Conservation (phyloP, 2,329 filamentous ascomycete genomes). For the Penicillium sp. region DNA sequence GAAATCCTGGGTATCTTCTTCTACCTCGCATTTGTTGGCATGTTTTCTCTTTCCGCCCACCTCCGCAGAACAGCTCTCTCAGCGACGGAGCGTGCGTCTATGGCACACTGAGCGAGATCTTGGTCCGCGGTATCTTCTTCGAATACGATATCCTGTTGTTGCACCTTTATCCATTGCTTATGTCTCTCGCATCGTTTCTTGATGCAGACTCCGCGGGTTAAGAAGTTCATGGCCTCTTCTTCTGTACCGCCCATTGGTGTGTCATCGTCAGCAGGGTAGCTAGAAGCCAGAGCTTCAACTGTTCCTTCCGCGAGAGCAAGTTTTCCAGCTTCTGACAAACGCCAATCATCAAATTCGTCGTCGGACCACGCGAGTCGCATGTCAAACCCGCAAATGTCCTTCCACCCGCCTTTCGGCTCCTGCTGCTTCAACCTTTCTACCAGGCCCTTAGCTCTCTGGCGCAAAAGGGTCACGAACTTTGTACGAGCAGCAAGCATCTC, state of each 20-base stretch:
- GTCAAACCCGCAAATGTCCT: constrained; percentile 52
- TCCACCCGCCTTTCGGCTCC: constrained; percentile 47
- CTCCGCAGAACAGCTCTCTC: constrained; percentile 46
- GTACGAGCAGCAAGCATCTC: constrained; percentile 45
- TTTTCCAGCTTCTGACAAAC: constrained; percentile 38
- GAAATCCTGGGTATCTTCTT: not conserved
- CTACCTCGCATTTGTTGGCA: constrained; percentile 16
- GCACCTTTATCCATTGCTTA: constrained; percentile 49
- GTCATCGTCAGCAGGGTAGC: constrained; percentile 33
- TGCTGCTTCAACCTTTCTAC: constrained; percentile 46
- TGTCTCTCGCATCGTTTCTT: constrained; percentile 51
- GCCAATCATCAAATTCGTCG: constrained; percentile 50
- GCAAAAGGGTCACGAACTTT: constrained; percentile 43
- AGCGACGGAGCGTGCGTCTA: constrained; percentile 43
- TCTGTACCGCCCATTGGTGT: constrained; percentile 34
- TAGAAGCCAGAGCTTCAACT: constrained; percentile 31
- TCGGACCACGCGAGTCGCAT: constrained; percentile 49
- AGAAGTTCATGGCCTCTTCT: constrained; percentile 31
- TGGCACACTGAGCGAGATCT: constrained; percentile 41
- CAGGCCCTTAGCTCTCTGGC: constrained; percentile 42
- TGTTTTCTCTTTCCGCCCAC: constrained; percentile 37
- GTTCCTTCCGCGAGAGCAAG: constrained; percentile 41
- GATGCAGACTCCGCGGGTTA: constrained; percentile 45
- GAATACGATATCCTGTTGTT: constrained; percentile 47
- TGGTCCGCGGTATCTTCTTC: constrained; percentile 42